phyloP scores from a whole-genome alignment of 208 protist genomes.

The Borovskyia barvae region DNA sequence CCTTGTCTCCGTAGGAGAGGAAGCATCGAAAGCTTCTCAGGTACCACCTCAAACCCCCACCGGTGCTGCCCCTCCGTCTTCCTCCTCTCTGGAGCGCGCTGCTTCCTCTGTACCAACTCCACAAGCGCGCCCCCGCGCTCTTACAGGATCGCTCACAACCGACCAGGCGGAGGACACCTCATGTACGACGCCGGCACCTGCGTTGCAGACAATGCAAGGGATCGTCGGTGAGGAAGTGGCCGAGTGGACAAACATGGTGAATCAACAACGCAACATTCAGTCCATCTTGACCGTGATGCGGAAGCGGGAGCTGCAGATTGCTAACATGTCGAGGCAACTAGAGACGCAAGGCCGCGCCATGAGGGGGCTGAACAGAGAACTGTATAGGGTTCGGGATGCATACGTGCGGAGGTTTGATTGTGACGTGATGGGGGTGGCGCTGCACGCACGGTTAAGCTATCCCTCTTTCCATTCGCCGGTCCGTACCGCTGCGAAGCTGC shows the following conservation, averaged over 20 bases:
- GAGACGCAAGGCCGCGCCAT: constrained; percentile 1
- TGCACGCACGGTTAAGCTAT: constrained; percentile 4
- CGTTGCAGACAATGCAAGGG: constrained; percentile 8
- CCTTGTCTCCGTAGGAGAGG: too few species aligned
- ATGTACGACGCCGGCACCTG: constrained; percentile 13
- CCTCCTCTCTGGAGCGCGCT: too few species aligned
- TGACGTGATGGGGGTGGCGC: constrained; percentile 27
- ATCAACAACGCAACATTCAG: constrained; percentile 31
- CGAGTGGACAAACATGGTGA: constrained; percentile 27
- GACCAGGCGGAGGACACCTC: too few species aligned
- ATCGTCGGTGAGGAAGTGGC: constrained; percentile 29
- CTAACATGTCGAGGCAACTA: neutral
- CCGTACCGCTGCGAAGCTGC: neutral
- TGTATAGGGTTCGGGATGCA: constrained; percentile 28
- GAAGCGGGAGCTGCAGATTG: constrained; percentile 26
- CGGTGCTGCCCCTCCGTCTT: too few species aligned
- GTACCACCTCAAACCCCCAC: too few species aligned
- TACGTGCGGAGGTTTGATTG: constrained; percentile 9
- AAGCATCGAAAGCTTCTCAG: too few species aligned
- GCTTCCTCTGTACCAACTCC: too few species aligned
- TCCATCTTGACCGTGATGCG: constrained; percentile 22
- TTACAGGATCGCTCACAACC: too few species aligned
- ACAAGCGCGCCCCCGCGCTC: too few species aligned
- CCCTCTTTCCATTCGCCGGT: neutral
- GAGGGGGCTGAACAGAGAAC: constrained; percentile 26